phyloP scores from a whole-genome alignment of 2,329 filamentous ascomycete genomes.

The Sphaceloma murrayae region DNA sequence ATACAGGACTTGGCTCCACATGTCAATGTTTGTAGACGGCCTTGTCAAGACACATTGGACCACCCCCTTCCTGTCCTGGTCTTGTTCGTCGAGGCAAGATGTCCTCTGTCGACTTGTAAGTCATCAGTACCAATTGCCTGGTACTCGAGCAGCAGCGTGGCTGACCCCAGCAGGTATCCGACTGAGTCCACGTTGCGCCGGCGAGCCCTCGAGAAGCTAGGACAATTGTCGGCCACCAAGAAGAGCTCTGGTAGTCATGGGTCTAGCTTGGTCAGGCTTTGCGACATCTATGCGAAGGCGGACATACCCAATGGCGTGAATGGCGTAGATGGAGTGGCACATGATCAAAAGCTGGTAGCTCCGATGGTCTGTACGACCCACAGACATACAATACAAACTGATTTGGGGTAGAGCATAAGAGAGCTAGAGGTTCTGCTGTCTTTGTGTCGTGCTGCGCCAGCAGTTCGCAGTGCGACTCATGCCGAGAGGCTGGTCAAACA shows the following conservation, averaged over 20 bases:
- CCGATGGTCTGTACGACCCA: conserved; percentile 35
- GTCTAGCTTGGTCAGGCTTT: conserved; percentile 36
- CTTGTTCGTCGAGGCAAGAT: too few relatives aligned
- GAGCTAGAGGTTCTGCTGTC: conserved; percentile 90
- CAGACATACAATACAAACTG: too few relatives aligned
- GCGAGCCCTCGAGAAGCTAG: conserved; percentile 43
- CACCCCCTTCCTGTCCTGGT: too few relatives aligned
- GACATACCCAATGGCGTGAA: conserved; percentile 20
- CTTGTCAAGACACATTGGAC: too few relatives aligned
- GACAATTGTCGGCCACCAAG: conserved; percentile 36
- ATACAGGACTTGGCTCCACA: too few relatives aligned
- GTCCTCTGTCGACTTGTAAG: too few relatives aligned
- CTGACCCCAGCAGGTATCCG: conserved; percentile 14
- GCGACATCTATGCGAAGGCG: conserved; percentile 26
- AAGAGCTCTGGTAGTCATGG: conserved; percentile 23
- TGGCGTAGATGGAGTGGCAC: conserved; percentile 9
- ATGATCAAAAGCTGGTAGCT: conserved; percentile 22
- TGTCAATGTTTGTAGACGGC: too few relatives aligned
- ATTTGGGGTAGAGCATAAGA: conserved; percentile 55
- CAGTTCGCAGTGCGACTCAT: conserved; percentile 58
- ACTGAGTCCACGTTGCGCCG: conserved; percentile 31
- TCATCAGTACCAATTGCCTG: neutral
- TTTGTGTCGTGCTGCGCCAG: conserved; percentile 79
- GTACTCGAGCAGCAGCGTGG: neutral
- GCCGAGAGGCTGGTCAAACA: conserved; percentile 72